Conservation (phyloP, 2,329 filamentous ascomycete genomes). For the Fusarium sp. region DNA sequence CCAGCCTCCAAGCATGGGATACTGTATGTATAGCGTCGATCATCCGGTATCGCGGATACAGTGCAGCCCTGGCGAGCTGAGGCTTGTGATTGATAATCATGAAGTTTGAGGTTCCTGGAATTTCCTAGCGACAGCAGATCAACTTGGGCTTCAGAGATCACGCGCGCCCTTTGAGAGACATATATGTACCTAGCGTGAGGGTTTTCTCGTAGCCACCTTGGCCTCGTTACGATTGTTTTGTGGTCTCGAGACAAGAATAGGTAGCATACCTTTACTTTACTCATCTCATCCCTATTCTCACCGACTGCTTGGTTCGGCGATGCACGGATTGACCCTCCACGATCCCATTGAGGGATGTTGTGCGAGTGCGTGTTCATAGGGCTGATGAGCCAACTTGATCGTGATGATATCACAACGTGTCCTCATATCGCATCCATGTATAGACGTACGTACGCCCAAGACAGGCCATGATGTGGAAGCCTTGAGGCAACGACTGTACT, state of each 20-base stretch:
- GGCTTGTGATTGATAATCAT: conserved; percentile 18
- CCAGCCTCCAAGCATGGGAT: not conserved
- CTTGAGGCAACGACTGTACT: conserved; percentile 28
- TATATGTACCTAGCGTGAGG: conserved; percentile 23
- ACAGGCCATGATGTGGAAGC: conserved; percentile 23
- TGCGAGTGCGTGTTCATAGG: conserved; percentile 7
- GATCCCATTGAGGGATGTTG: not conserved
- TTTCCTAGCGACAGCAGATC: conserved; percentile 16
- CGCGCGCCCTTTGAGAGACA: conserved; percentile 35
- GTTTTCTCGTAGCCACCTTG: conserved; percentile 10
- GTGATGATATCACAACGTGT: conserved; percentile 11
- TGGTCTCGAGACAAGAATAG: not conserved
- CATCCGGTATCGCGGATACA: conserved; percentile 11
- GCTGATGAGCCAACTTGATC: conserved; percentile 14
- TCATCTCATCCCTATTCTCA: not conserved
- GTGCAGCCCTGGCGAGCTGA: conserved; percentile 8
- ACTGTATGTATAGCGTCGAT: conserved; percentile 15
- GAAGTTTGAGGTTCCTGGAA: conserved; percentile 22
- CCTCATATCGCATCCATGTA: not conserved
- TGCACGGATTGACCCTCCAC: conserved; percentile 6
- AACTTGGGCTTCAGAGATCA: not conserved
- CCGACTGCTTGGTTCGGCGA: conserved; percentile 6
- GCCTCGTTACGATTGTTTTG: not conserved
- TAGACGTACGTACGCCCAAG: conserved; percentile 4
- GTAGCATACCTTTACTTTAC: not conserved